A percentile compares a stretch with the other conserved stretches of the same genome.
phyloP scores from a whole-genome alignment of 139 green algal species.

The Tetradesmus lagerheimii region DNA sequence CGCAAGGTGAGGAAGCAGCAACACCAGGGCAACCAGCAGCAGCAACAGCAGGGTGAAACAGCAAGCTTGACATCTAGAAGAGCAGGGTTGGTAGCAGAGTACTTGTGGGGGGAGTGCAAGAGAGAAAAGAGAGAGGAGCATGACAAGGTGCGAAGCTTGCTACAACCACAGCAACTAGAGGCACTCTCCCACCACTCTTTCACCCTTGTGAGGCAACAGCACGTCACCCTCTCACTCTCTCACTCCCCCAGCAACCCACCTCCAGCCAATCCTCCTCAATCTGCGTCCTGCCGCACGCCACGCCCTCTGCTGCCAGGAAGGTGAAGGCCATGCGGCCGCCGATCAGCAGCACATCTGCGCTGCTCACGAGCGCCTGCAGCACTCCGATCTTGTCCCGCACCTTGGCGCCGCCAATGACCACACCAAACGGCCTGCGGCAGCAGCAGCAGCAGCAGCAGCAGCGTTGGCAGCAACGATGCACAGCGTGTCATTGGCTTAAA shows the following conservation, averaged over 20 bases:
- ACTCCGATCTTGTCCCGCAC: constrained; percentile 73
- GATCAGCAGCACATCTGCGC: constrained; percentile 53
- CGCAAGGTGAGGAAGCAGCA: background rate
- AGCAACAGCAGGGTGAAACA: background rate
- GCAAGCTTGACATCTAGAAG: too few species aligned
- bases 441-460: constrained; percentile 9
- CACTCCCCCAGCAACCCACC: constrained; percentile 32
- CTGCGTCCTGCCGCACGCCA: constrained; percentile 60
- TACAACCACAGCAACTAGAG: too few species aligned
- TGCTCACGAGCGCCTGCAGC: constrained; percentile 52
- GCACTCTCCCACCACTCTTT: too few species aligned
- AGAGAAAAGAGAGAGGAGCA: too few species aligned
- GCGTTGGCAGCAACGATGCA: background rate
- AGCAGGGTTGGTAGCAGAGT: too few species aligned
- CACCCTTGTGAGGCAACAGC: too few species aligned
- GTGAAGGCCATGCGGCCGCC: constrained; percentile 76
- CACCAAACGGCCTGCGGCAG: constrained; percentile 58
- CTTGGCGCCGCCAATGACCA: constrained; percentile 71
- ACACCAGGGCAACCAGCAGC: too few species aligned
- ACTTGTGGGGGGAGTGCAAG: too few species aligned
- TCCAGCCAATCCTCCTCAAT: constrained; percentile 61
- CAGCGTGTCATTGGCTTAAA: too few species aligned
- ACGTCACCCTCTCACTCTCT: too few species aligned
- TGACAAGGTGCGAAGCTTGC: too few species aligned
- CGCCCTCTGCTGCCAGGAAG: constrained; percentile 65